These are phyloP conservation scores for Monascus purpureus DNA, from an alignment of 495 filamentous ascomycete species.

Conservation along the genomic window DNA sequence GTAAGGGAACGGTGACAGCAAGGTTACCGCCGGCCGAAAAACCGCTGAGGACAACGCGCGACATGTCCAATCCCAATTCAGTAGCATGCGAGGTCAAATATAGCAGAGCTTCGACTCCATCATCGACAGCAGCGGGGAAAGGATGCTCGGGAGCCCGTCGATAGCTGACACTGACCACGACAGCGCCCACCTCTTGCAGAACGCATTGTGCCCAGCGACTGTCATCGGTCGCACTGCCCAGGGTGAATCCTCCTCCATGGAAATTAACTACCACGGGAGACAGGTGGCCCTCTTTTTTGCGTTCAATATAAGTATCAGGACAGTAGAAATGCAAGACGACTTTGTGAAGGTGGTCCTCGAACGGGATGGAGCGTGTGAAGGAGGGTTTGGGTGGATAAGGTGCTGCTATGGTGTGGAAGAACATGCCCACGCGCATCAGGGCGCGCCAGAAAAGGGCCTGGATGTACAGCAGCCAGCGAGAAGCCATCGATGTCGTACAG, in stretches of 20 bases:
- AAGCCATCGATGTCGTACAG: conserved; percentile 15
- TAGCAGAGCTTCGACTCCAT: conserved; percentile 55
- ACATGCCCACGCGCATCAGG: conserved; percentile 70
- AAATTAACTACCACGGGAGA: conserved; percentile 58
- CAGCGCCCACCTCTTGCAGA: conserved; percentile 42
- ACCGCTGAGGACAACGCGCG: conserved; percentile 58
- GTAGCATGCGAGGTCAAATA: conserved; percentile 47
- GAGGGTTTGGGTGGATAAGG: conserved; percentile 52
- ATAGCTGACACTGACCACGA: conserved; percentile 60
- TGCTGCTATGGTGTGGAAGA: conserved; percentile 52
- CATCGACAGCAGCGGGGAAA: conserved; percentile 65
- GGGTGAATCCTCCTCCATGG: conserved; percentile 65
- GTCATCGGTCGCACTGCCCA: conserved; percentile 59
- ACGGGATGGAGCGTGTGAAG: conserved; percentile 50
- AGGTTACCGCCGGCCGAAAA: conserved; percentile 87
- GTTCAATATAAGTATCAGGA: conserved; percentile 42
- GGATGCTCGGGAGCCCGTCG: conserved; percentile 65
- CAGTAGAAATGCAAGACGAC: conserved; percentile 73
- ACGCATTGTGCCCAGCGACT: conserved; percentile 49
- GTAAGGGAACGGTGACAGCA: conserved; percentile 63
- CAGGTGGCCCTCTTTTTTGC: conserved; percentile 22
- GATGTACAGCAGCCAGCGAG: conserved; percentile 54
- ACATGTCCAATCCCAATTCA: conserved; percentile 41
- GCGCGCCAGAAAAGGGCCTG: conserved; percentile 65
- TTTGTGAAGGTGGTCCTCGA: conserved; percentile 35